Conservation (phyloP, 495 filamentous ascomycete species). For the Entonaema liquescens region DNA sequence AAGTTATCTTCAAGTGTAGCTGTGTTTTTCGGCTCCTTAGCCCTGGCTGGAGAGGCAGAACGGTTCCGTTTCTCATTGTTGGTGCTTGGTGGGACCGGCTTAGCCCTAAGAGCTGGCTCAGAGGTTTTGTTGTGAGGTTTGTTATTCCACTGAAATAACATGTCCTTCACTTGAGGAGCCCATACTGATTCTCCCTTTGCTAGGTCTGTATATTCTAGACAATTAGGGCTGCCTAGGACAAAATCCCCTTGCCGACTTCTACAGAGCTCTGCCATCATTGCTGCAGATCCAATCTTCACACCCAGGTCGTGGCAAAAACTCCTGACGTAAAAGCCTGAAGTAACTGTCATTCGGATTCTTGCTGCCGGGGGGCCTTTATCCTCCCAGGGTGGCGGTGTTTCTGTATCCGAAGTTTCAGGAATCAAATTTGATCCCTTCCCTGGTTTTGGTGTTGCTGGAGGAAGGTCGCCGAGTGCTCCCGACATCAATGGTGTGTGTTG, state of each 20-base stretch:
- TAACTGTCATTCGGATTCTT: slow-evolving; percentile 87
- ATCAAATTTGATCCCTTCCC: slow-evolving; percentile 49
- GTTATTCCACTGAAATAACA: slow-evolving; percentile 67
- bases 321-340: slow-evolving; percentile 97
- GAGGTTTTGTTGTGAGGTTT: slow-evolving; percentile 18
- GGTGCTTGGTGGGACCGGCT: slow-evolving; percentile 10
- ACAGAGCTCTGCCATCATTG: slow-evolving; percentile 84
- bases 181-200: slow-evolving; percentile 81
- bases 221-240: slow-evolving; percentile 68
- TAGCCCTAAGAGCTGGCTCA: slow-evolving; percentile 24
- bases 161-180: slow-evolving; percentile 74
- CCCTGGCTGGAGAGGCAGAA: not conserved
- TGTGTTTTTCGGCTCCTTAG: not conserved
- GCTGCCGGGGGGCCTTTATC: slow-evolving; percentile 72
- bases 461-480: slow-evolving; percentile 55
- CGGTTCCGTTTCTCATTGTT: not conserved
- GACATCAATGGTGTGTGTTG: slow-evolving; percentile 59
- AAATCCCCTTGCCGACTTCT: slow-evolving; percentile 85
- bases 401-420: slow-evolving; percentile 44
- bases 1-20: not conserved
- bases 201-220: slow-evolving; percentile 84
- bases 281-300: slow-evolving; percentile 79
- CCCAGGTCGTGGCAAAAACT: slow-evolving; percentile 93
- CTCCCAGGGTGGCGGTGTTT: slow-evolving; percentile 52
- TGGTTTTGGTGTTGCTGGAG: slow-evolving; percentile 44